phyloP scores from a whole-genome alignment of 78 protist genomes.

The Tieghemostelium lacteum region DNA sequence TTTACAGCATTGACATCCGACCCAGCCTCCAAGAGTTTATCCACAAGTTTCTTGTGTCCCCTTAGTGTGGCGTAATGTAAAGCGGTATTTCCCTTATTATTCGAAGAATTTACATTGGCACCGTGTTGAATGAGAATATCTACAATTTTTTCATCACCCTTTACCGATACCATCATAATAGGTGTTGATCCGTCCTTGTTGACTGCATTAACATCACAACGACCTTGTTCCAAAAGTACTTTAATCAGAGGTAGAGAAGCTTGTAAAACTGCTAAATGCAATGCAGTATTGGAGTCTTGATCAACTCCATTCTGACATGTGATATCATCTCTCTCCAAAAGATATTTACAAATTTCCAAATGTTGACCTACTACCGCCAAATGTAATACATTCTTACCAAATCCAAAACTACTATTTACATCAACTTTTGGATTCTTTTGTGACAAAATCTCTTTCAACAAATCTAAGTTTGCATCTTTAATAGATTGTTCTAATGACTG shows the following conservation, averaged over 20 bases:
- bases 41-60: conserved; percentile 65
- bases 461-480: conserved; percentile 31
- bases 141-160: conserved; percentile 62
- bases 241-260: conserved; percentile 22
- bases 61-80: conserved; percentile 57
- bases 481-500: conserved; percentile 8
- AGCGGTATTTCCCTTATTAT: conserved; percentile 72
- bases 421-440: not conserved
- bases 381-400: conserved; percentile 55
- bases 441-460: not conserved
- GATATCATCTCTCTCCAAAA: not conserved
- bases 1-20: conserved; percentile 61
- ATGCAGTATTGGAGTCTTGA: conserved; percentile 45
- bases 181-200: conserved; percentile 69
- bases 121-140: conserved; percentile 26
- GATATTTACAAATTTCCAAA: not conserved
- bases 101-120: conserved; percentile 52
- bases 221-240: not conserved
- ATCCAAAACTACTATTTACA: not conserved
- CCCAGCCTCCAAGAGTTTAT: conserved; percentile 64
- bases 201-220: conserved; percentile 30
- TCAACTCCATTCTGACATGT: conserved; percentile 40
- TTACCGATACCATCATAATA: conserved; percentile 75
- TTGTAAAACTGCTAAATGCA: conserved; percentile 39
- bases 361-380: not conserved